Evolutionary conservation across 2,329 filamentous ascomycete species (phyloP).

Genomic region (Hypoxylon sp.): DNA sequence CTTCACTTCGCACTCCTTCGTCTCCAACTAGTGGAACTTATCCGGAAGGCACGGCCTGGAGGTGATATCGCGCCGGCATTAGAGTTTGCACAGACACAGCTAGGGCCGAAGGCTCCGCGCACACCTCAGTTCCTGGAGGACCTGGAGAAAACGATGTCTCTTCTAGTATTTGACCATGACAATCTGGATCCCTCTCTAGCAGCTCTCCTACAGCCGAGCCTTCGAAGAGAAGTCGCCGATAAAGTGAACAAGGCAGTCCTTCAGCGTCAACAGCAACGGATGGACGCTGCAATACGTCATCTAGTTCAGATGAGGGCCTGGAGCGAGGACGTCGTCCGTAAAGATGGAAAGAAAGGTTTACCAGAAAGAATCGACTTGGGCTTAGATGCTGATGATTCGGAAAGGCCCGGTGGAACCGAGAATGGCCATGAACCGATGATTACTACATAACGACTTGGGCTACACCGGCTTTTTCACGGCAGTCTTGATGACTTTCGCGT

Average conservation of each 20-base stretch:
- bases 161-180: slow-evolving; percentile 89
- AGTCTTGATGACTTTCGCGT: slow-evolving; percentile 12
- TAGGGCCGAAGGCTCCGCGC: slow-evolving; percentile 88
- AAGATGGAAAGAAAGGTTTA: slow-evolving; percentile 58
- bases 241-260: slow-evolving; percentile 92
- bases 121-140: slow-evolving; percentile 87
- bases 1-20: slow-evolving; percentile 92
- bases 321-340: slow-evolving; percentile 77
- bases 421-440: slow-evolving; percentile 66
- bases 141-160: slow-evolving; percentile 91
- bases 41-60: slow-evolving; percentile 76
- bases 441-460: slow-evolving; percentile 59
- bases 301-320: slow-evolving; percentile 87
- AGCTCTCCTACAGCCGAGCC: slow-evolving; percentile 81
- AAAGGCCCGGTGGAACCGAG: slow-evolving; percentile 50
- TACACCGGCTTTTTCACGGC: slow-evolving; percentile 1
- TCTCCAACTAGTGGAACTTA: slow-evolving; percentile 93
- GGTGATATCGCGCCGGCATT: slow-evolving; percentile 85
- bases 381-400: slow-evolving; percentile 52
- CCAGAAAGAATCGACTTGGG: slow-evolving; percentile 60
- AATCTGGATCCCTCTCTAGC: slow-evolving; percentile 82
- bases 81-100: slow-evolving; percentile 87
- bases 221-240: slow-evolving; percentile 87
- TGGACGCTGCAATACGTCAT: slow-evolving; percentile 85
- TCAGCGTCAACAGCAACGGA: slow-evolving; percentile 76